Evolutionary conservation across 257 asterid genomes (phyloP).

Genomic region (Craterostigma plantagineum): DNA sequence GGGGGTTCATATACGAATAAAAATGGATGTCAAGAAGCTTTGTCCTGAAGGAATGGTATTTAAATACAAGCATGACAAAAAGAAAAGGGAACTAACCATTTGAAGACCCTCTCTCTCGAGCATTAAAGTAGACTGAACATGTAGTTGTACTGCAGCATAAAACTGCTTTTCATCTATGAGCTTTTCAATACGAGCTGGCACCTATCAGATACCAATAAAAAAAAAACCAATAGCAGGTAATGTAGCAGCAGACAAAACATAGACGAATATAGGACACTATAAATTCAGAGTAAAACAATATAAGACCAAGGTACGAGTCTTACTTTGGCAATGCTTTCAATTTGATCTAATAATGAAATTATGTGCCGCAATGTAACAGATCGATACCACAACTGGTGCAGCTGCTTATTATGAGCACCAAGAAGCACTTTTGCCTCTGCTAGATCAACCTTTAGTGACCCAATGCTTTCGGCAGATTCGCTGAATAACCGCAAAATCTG

Average conservation of each 20-base stretch:
- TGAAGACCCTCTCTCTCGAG: conserved; percentile 98
- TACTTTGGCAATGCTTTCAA: conserved; percentile 97
- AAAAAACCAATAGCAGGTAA: too few species aligned
- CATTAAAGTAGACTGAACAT: conserved; percentile 83
- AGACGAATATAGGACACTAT: neutral
- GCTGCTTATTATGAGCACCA: conserved; percentile 86
- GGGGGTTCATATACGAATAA: too few species aligned
- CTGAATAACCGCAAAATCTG: conserved; percentile 94
- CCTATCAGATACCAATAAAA: conserved; percentile 17
- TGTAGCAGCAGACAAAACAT: too few species aligned
- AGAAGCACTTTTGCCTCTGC: conserved; percentile 75
- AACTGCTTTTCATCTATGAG: conserved; percentile 80
- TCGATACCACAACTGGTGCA: conserved; percentile 96
- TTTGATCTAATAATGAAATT: conserved; percentile 85
- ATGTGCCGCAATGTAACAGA: conserved; percentile 96
- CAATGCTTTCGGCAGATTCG: conserved; percentile 87
- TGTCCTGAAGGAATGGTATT: conserved; percentile 1
- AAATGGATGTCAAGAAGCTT: too few species aligned
- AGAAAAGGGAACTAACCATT: conserved; percentile 41
- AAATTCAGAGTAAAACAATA: conserved; percentile 2
- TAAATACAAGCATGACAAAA: neutral
- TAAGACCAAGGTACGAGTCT: conserved; percentile 11
- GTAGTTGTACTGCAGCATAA: conserved; percentile 91
- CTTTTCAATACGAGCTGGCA: conserved; percentile 93
- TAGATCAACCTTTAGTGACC: conserved; percentile 64